Conservation (phyloP, 306 rosid species). For the Trifolium fragiferum region DNA sequence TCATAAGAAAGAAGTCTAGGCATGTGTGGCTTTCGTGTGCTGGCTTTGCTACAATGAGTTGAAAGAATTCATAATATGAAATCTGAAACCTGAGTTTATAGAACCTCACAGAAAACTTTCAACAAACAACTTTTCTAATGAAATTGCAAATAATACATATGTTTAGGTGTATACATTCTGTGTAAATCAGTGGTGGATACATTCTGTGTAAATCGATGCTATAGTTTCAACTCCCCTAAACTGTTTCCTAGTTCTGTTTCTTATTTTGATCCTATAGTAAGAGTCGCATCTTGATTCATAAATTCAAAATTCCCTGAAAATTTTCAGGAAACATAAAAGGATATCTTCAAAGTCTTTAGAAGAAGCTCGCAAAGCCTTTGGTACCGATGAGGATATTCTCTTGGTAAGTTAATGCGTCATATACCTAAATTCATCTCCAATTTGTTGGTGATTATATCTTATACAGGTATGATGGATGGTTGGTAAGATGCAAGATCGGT, state of each 20-base stretch:
- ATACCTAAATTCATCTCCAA: conserved; percentile 31
- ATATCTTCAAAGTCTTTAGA: conserved; percentile 76
- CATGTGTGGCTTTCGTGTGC: too few species aligned
- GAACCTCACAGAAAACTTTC: too few species aligned
- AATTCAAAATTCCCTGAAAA: conserved; percentile 32
- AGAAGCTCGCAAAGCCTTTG: conserved; percentile 92
- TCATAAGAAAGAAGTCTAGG: too few species aligned
- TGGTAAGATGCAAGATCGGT: neutral
- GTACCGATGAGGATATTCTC: conserved; percentile 96
- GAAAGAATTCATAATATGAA: too few species aligned
- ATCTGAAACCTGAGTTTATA: too few species aligned
- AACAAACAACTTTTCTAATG: neutral
- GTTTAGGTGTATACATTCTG: too few species aligned
- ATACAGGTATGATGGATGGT: neutral
- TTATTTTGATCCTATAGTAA: conserved; percentile 22
- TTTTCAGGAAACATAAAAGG: conserved; percentile 74
- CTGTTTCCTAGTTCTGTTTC: conserved; percentile 20
- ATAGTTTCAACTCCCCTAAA: neutral
- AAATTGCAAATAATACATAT: neutral
- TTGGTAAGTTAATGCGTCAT: conserved; percentile 57
- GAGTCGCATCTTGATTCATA: conserved; percentile 20
- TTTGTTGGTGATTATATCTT: conserved; percentile 7
- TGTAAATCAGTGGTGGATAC: too few species aligned
- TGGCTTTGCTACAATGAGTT: too few species aligned
- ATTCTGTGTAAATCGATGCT: too few species aligned